Conservation (phyloP, 805 yeast genomes). For the Tetrapisispora nanseiensis region DNA sequence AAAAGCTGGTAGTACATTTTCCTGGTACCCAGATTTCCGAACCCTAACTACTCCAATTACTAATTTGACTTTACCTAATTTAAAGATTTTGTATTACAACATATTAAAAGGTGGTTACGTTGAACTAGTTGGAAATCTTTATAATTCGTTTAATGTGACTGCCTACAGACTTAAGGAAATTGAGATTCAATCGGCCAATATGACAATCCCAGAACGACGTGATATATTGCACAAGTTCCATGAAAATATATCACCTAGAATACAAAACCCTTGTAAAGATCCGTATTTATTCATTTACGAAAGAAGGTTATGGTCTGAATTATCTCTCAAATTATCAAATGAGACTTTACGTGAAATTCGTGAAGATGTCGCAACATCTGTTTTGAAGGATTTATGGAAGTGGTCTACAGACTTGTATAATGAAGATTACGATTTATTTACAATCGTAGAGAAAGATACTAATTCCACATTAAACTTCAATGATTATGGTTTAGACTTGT, state of each 20-base stretch:
- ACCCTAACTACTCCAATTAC: slow-evolving; percentile 6
- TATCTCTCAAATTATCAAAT: slow-evolving; percentile 2
- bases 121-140: slow-evolving; percentile 13
- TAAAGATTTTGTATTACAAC: slow-evolving; percentile 14
- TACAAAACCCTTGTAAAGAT: slow-evolving; percentile 22
- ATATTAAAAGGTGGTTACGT: slow-evolving; percentile 10
- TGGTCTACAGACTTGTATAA: slow-evolving; percentile 7
- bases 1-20: slow-evolving; percentile 12
- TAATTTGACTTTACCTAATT: slow-evolving; percentile 13
- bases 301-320: slow-evolving; percentile 10
- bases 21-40: slow-evolving; percentile 8
- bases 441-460: neutral
- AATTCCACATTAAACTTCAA: slow-evolving; percentile 8
- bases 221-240: slow-evolving; percentile 9
- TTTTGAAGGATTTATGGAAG: slow-evolving; percentile 10
- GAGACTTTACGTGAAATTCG: slow-evolving; percentile 2
- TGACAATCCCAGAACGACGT: slow-evolving; percentile 9
- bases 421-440: slow-evolving; percentile 8
- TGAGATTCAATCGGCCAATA: slow-evolving; percentile 16
- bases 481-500: slow-evolving; percentile 3
- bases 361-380: slow-evolving; percentile 5
- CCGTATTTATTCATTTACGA: slow-evolving; percentile 17
- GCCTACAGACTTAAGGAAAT: slow-evolving; percentile 23
- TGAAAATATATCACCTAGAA: slow-evolving; percentile 7
- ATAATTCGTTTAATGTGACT: slow-evolving; percentile 14